Conservation (phyloP, 75 land plant genomes). For the Pinus taeda region DNA sequence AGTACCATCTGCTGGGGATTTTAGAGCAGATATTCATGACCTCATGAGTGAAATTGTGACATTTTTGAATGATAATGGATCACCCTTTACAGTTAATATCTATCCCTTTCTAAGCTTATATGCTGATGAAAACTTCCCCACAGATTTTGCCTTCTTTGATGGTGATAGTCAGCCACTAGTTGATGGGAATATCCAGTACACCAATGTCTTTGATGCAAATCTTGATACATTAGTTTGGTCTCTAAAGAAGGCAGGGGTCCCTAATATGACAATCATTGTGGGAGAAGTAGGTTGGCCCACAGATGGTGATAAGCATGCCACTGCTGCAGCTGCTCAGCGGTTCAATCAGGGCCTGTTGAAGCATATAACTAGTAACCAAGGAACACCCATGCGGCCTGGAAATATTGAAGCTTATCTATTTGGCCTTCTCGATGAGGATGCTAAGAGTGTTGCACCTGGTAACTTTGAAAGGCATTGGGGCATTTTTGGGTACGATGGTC, state of each 20-base stretch:
- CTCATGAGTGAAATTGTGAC: slow-evolving; percentile 28
- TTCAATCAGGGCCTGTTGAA: slow-evolving; percentile 57
- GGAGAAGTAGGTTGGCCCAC: slow-evolving; percentile 87
- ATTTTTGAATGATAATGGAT: slow-evolving; percentile 41
- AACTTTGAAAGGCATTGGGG: slow-evolving; percentile 92
- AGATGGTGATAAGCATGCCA: slow-evolving; percentile 66
- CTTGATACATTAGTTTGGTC: slow-evolving; percentile 62
- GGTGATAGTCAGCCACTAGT: slow-evolving; percentile 28
- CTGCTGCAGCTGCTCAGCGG: slow-evolving; percentile 34
- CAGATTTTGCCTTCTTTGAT: slow-evolving; percentile 74
- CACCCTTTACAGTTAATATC: slow-evolving; percentile 67
- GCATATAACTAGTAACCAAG: slow-evolving; percentile 33
- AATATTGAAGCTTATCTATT: slow-evolving; percentile 57
- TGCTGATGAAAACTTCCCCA: slow-evolving; percentile 52
- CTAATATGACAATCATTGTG: slow-evolving; percentile 45
- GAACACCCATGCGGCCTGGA: slow-evolving; percentile 58
- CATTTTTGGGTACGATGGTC: slow-evolving; percentile 58
- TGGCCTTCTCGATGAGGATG: slow-evolving; percentile 76
- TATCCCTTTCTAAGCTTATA: slow-evolving; percentile 80
- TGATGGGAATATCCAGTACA: slow-evolving; percentile 27
- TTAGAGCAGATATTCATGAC: slow-evolving; percentile 38
- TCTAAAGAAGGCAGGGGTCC: slow-evolving; percentile 53
- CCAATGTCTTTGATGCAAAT: slow-evolving; percentile 72
- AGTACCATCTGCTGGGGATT: slow-evolving; percentile 48
- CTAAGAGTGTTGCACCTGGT: slow-evolving; percentile 75